These are phyloP conservation scores for Cryomyces antarcticus DNA, from an alignment of 495 filamentous ascomycete species.

Conservation along the genomic window DNA sequence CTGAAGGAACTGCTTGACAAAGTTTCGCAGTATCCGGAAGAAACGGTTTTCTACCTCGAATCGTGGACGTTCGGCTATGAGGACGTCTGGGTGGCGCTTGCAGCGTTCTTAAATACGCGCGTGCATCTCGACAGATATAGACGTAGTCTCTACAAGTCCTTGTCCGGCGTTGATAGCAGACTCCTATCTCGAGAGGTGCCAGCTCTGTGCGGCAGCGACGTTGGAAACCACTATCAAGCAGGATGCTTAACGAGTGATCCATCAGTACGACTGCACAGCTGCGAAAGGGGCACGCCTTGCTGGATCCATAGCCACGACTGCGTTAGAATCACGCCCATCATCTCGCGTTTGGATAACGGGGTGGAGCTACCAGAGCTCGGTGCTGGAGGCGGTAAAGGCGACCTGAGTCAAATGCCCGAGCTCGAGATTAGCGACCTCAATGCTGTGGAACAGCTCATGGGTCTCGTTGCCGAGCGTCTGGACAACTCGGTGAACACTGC, in stretches of 20 bases:
- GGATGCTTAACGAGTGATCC: constrained; percentile 52
- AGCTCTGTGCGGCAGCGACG: constrained; percentile 52
- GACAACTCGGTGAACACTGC: constrained; percentile 16
- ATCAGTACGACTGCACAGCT: constrained; percentile 64
- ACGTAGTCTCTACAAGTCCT: constrained; percentile 36
- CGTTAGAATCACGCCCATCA: constrained; percentile 62
- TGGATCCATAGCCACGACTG: constrained; percentile 31
- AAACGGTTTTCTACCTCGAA: constrained; percentile 68
- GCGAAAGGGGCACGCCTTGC: constrained; percentile 55
- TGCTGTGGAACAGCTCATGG: constrained; percentile 7
- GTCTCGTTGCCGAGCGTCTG: constrained; percentile 19
- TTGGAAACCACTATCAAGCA: constrained; percentile 45
- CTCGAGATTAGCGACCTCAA: constrained; percentile 30
- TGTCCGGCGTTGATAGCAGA: constrained; percentile 8
- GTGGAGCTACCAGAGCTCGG: constrained; percentile 50
- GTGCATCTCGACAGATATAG: constrained; percentile 77
- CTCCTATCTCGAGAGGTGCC: constrained; percentile 28
- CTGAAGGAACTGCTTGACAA: constrained; percentile 53
- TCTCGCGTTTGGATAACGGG: constrained; percentile 36
- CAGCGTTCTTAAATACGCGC: constrained; percentile 44
- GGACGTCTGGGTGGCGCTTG: constrained; percentile 74
- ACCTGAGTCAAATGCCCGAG: constrained; percentile 43
- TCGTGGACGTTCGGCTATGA: constrained; percentile 89
- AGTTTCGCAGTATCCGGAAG: constrained; percentile 42
- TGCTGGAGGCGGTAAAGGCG: constrained; percentile 59